Percentiles rank a stretch among this genome's conserved stretches.
Conservation (phyloP, 2,329 filamentous ascomycete genomes). For the Sarocladium brachiariae region DNA sequence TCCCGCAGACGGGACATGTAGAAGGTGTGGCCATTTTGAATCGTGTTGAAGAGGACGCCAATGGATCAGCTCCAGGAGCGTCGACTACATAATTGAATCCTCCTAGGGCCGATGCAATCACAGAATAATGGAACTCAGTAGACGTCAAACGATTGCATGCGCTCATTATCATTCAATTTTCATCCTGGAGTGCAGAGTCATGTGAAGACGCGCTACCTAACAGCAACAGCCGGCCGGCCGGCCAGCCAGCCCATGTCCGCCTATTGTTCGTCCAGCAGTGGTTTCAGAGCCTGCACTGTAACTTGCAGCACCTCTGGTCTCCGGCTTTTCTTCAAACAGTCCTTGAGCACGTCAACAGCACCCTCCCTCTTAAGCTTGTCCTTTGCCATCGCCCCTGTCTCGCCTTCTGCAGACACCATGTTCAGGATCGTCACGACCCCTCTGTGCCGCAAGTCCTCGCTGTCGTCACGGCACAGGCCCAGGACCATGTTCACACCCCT, state of each 20-base stretch:
- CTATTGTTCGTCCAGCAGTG: conserved; percentile 42
- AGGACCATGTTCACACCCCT: conserved; percentile 73
- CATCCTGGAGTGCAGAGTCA: too few species aligned
- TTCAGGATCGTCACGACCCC: conserved; percentile 73
- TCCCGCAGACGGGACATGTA: conserved; percentile 75
- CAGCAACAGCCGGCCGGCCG: too few species aligned
- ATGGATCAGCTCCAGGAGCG: not conserved
- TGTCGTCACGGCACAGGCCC: conserved; percentile 68
- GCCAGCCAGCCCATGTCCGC: not conserved
- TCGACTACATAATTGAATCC: not conserved
- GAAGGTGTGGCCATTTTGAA: conserved; percentile 62
- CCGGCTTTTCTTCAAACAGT: conserved; percentile 61
- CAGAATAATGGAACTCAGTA: not conserved
- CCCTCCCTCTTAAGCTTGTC: conserved; percentile 54
- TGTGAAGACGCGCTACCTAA: too few species aligned
- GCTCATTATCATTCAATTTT: not conserved
- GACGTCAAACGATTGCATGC: not conserved
- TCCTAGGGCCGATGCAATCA: not conserved
- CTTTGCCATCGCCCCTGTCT: conserved; percentile 54
- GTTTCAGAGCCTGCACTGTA: conserved; percentile 66
- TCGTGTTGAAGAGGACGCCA: conserved; percentile 34
- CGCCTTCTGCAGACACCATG: conserved; percentile 59
- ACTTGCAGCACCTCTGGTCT: conserved; percentile 64
- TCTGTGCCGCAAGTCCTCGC: conserved; percentile 61
- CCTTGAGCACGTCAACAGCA: conserved; percentile 62